Base-by-base conservation (phyloP, 352 stramenopile species). In the Phytopythium montanum region DNA sequence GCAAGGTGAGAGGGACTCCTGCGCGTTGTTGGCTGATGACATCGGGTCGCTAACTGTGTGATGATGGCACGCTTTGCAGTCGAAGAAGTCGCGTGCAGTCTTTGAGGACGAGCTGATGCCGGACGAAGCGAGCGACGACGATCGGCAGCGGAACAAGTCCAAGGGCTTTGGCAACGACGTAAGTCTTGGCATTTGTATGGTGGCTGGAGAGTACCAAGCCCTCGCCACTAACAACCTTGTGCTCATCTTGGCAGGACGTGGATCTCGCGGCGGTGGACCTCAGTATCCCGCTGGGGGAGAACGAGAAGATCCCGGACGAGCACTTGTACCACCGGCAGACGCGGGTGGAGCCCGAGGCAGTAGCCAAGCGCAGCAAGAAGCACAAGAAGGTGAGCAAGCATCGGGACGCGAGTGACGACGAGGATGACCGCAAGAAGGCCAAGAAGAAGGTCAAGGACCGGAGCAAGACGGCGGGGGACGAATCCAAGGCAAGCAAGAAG, bases 51-150 rank as follows among this genome's bases (percentile, higher is more conserved):
- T 57, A 54, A 16, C 5, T 8, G 26, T 8, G 3, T 29, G 3
- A 8, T 45, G 19, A 2, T 42, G 25, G 5, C 44, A 21, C n/a
- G 23, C 29, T n/a, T 34, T 16, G 25, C 65, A 74, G 49, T 76
- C 77, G 50, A 70, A 76, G 51, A 83, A 81, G 61, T 73, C 70
- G 50, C 73, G 73, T 28, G 64, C 78, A 52, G 64, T 94, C 56
- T 42, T 87, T n/a, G 76, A 91, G 51, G 76, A 90, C 45, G 81
- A 92, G 28, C 56, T 92, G 18, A 92, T 93, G 83, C 85, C 85
- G 13, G 85, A 93, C 44, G 84, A 78, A 6, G 81, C 79, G 33
- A 92, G 80, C 49, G 85, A 91, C 31, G 81, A 93, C 49, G 83
- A 92, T 18, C 75, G 72, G 18, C 69, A 70, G 21, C 72, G 79